A percentile compares a stretch with the other conserved stretches of the same genome.
Conservation (phyloP, 225 moss, liverwort and hornwort species). For the Lunularia cruciata region DNA sequence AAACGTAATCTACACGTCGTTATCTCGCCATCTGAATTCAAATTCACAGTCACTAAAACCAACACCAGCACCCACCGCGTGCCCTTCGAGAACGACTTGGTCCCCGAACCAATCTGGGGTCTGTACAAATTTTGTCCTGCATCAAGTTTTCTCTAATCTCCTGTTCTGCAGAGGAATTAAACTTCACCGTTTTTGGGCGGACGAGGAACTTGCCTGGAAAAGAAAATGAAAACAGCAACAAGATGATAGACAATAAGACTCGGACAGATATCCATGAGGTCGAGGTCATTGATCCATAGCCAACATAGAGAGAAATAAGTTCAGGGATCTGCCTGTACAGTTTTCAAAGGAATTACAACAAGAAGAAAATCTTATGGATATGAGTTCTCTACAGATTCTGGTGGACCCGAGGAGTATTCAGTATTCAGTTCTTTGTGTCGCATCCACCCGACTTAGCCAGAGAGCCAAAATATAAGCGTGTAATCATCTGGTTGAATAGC, state of each 20-base stretch:
- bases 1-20: too few species aligned
- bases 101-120: neutral
- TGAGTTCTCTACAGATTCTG: neutral
- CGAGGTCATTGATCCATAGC: neutral
- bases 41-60: too few species aligned
- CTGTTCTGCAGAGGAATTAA: slow-evolving; percentile 7
- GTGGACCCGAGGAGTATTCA: neutral
- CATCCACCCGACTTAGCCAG: too few species aligned
- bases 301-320: neutral
- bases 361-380: neutral
- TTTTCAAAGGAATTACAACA: neutral
- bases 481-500: too few species aligned
- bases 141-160: slow-evolving; percentile 4
- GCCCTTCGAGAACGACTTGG: neutral
- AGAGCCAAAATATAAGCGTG: too few species aligned
- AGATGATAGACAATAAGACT: neutral
- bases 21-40: too few species aligned
- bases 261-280: neutral
- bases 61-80: slow-evolving; percentile 6
- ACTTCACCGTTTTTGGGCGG: neutral
- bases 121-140: neutral
- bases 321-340: neutral
- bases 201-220: neutral
- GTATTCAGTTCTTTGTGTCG: too few species aligned
- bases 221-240: neutral